Conservation (phyloP, 805 yeast genomes). For the Lipomyces yamadae region DNA sequence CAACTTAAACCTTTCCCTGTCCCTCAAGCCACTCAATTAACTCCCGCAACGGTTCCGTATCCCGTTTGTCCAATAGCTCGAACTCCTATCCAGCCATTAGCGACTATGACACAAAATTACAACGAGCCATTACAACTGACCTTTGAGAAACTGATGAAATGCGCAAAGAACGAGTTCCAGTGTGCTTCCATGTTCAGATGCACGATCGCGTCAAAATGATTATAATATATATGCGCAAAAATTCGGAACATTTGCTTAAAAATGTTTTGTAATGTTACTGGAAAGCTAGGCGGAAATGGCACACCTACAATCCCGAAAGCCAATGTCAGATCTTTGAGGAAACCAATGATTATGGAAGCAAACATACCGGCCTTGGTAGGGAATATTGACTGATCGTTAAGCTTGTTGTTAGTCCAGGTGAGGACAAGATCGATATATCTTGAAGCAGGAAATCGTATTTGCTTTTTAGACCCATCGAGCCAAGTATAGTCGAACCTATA, state of each 20-base stretch:
- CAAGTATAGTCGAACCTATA: conserved; percentile 76
- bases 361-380: conserved; percentile 82
- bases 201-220: conserved; percentile 91
- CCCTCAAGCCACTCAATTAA: conserved; percentile 78
- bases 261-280: conserved; percentile 82
- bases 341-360: background rate
- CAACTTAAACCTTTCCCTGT: conserved; percentile 65
- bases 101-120: background rate
- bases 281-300: conserved; percentile 86
- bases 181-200: conserved; percentile 94
- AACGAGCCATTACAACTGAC: conserved; percentile 5
- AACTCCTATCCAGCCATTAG: conserved; percentile 55
- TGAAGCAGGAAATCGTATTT: conserved; percentile 85
- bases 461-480: conserved; percentile 80
- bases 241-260: conserved; percentile 91
- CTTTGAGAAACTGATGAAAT: conserved; percentile 82
- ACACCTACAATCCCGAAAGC: conserved; percentile 39
- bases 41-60: conserved; percentile 75
- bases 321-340: background rate
- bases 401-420: conserved; percentile 84
- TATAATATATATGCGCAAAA: conserved; percentile 92
- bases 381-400: conserved; percentile 86
- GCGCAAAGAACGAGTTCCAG: conserved; percentile 97
- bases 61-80: conserved; percentile 75
- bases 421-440: conserved; percentile 91